A percentile compares a stretch with the other conserved stretches of the same genome.
Evolutionary conservation across 2,329 filamentous ascomycete species (phyloP).

Genomic region (Lasiodiplodia sp.): DNA sequence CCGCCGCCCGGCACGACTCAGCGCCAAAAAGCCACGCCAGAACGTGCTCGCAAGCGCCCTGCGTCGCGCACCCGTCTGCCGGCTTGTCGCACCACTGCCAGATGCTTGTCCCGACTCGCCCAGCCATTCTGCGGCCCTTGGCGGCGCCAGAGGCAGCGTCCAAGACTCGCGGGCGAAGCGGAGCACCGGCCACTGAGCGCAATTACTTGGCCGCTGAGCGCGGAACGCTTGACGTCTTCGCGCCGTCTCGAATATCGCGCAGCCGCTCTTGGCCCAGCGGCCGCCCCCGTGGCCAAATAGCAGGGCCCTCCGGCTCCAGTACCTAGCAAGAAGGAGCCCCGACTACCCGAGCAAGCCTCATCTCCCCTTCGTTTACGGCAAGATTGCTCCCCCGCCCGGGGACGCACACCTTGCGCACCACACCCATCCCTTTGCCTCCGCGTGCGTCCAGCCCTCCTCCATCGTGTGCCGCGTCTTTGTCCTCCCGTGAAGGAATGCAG

Average conservation of each 20-base stretch:
- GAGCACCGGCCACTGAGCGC: constrained; percentile 29
- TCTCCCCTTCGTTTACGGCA: constrained; percentile 25
- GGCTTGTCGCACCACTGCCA: constrained; percentile 26
- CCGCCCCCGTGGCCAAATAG: constrained; percentile 17
- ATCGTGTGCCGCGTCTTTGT: constrained; percentile 17
- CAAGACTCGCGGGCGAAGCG: constrained; percentile 27
- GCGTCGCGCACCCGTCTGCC: constrained; percentile 7
- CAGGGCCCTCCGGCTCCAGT: constrained; percentile 19
- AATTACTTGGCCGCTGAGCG: constrained; percentile 30
- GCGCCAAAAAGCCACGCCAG: neutral
- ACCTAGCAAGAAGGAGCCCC: constrained; percentile 5
- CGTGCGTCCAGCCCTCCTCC: constrained; percentile 9
- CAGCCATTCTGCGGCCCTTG: constrained; percentile 24
- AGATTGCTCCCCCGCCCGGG: constrained; percentile 11
- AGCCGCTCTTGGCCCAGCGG: constrained; percentile 26
- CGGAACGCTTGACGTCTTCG: constrained; percentile 25
- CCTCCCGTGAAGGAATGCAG: constrained; percentile 7
- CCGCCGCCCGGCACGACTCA: constrained; percentile 9
- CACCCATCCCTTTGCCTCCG: constrained; percentile 12
- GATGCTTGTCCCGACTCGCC: constrained; percentile 29
- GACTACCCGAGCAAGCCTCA: constrained; percentile 14
- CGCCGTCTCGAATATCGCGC: constrained; percentile 27
- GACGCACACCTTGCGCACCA: constrained; percentile 1
- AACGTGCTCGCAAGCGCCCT: neutral
- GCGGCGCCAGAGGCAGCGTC: constrained; percentile 9